These are phyloP conservation scores for Metschnikowia amazonensis DNA, from an alignment of 805 yeast genomes.

Conservation along the genomic window DNA sequence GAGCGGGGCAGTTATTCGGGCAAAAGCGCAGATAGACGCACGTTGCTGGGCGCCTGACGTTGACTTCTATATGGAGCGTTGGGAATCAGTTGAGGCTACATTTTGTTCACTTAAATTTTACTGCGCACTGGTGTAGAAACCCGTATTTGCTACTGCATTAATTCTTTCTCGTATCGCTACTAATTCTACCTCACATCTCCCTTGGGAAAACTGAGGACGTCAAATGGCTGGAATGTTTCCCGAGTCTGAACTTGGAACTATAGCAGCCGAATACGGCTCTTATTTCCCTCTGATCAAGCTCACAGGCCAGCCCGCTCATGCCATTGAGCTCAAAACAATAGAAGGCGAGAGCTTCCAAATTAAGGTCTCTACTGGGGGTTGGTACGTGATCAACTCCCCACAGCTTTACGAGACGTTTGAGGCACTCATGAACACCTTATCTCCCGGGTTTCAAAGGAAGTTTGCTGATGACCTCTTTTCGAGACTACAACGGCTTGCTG, in stretches of 20 bases:
- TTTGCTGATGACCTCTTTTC: constrained; percentile 14
- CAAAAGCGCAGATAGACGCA: constrained; percentile 21
- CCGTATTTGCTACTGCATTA: background rate
- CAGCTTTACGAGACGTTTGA: constrained; percentile 16
- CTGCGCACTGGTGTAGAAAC: constrained; percentile 4
- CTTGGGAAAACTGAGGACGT: background rate
- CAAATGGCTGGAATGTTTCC: background rate
- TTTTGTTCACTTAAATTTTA: constrained; percentile 2
- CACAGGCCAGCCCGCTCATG: background rate
- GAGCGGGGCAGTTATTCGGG: constrained; percentile 17
- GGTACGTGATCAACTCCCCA: constrained; percentile 9
- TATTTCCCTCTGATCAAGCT: constrained; percentile 11
- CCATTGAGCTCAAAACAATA: constrained; percentile 9
- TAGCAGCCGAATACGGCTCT: constrained; percentile 11
- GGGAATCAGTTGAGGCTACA: constrained; percentile 25
- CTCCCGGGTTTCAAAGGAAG: constrained; percentile 13
- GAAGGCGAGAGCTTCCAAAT: constrained; percentile 9
- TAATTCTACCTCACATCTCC: background rate
- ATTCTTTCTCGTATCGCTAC: background rate
- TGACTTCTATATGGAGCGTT: constrained; percentile 21
- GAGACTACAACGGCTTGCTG: constrained; percentile 11
- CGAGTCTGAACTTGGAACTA: constrained; percentile 1
- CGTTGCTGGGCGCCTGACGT: constrained; percentile 27
- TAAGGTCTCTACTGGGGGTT: constrained; percentile 12
- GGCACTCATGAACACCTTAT: constrained; percentile 14